Evolutionary conservation across 73 alveolate species (phyloP).

Genomic region (Blepharisma stoltei): DNA sequence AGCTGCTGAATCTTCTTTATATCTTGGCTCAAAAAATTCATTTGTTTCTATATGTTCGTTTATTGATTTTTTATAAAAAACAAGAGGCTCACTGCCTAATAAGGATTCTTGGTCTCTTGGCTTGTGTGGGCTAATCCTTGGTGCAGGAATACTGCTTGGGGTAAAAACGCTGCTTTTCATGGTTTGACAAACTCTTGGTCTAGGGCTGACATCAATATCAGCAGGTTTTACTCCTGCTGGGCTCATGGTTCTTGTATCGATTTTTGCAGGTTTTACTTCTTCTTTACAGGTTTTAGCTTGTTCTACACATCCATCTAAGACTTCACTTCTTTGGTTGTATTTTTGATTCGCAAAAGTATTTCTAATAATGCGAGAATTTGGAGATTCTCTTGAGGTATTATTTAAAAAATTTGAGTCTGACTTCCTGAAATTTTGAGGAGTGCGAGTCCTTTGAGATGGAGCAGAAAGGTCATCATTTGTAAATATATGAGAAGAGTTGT

Average conservation of each 20-base stretch:
- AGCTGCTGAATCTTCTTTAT: conserved; percentile 1
- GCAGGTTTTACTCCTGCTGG: no score
- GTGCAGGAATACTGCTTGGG: no score
- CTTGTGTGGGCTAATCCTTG: not conserved
- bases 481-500: conserved; percentile 11
- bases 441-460: not conserved
- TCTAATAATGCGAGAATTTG: not conserved
- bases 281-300: not conserved
- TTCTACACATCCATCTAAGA: not conserved
- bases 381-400: not conserved
- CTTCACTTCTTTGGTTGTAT: not conserved
- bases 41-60: not conserved
- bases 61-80: conserved; percentile 15
- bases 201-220: no score
- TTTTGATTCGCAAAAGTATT: conserved; percentile 13
- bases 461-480: not conserved
- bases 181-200: no score
- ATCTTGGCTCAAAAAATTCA: not conserved
- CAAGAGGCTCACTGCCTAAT: not conserved
- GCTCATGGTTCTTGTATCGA: not conserved
- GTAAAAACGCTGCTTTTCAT: no score
- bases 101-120: not conserved
- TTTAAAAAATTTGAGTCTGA: not conserved
- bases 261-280: not conserved
- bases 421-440: not conserved